A percentile compares a stretch with the other conserved stretches of the same genome.
Evolutionary conservation across 768 basidiomycete species (phyloP).

Genomic region (Mycena indigotica): DNA sequence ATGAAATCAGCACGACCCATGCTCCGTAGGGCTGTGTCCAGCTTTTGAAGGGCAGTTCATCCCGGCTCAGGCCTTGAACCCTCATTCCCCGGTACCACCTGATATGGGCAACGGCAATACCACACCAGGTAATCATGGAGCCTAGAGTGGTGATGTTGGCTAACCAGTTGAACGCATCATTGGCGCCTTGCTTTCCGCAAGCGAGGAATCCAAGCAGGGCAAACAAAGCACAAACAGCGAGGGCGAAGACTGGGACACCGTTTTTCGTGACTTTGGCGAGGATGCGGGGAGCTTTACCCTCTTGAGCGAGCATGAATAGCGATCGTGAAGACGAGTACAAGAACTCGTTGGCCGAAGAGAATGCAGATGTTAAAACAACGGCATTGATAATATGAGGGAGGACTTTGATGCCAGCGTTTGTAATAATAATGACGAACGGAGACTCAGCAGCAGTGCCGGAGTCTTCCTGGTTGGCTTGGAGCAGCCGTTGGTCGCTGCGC

Average conservation of each 20-base stretch:
- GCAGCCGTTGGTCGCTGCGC: conserved; percentile 28
- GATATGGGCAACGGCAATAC: conserved; percentile 46
- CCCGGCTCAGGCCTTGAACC: conserved; percentile 29
- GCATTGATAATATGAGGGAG: conserved; percentile 67
- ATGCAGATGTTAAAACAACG: conserved; percentile 64
- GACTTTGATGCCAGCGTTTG: conserved; percentile 62
- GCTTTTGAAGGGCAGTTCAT: conserved; percentile 23
- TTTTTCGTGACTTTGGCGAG: conserved; percentile 66
- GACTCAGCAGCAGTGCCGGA: conserved; percentile 39
- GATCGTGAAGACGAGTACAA: conserved; percentile 69
- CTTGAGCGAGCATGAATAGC: conserved; percentile 60
- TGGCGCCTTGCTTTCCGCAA: conserved; percentile 34
- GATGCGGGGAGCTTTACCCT: conserved; percentile 63
- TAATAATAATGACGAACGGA: conserved; percentile 65
- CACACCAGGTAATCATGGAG: conserved; percentile 43
- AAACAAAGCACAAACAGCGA: conserved; percentile 39
- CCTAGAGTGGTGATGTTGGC: conserved; percentile 38
- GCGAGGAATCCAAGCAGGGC: conserved; percentile 44
- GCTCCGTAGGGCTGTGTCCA: conserved; percentile 25
- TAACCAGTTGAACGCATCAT: conserved; percentile 45
- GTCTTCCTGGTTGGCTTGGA: conserved; percentile 16
- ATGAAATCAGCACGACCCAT: conserved; percentile 16
- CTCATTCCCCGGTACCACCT: conserved; percentile 37
- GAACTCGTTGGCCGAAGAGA: conserved; percentile 66
- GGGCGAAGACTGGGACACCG: conserved; percentile 62